These are phyloP conservation scores for Rhodofomes roseus DNA, from an alignment of 1,284 basidiomycete genomes.

Conservation along the genomic window DNA sequence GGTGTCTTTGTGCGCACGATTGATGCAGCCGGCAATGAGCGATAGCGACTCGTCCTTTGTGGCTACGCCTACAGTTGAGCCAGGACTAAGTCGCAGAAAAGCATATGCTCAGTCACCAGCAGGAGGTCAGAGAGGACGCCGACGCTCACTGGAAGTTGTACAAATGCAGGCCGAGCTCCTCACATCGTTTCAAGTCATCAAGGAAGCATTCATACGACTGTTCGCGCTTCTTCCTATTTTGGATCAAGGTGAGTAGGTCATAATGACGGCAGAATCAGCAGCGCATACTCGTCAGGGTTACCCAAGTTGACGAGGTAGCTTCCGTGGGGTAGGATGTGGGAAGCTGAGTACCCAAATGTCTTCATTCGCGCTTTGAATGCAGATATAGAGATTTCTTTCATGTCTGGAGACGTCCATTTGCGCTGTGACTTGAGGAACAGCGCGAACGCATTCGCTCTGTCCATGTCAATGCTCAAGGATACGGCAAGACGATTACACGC, in stretches of 20 bases:
- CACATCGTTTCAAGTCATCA: slow-evolving; percentile 81
- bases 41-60: slow-evolving; percentile 60
- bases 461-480: background rate
- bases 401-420: slow-evolving; percentile 68
- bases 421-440: slow-evolving; percentile 84
- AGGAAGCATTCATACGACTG: slow-evolving; percentile 81
- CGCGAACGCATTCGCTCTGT: slow-evolving; percentile 78
- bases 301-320: slow-evolving; percentile 86
- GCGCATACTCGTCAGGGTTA: slow-evolving; percentile 67
- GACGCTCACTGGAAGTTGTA: slow-evolving; percentile 84
- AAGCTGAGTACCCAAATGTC: slow-evolving; percentile 53
- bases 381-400: slow-evolving; percentile 46
- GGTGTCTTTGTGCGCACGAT: slow-evolving; percentile 72
- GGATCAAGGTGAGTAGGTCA: too few species aligned
- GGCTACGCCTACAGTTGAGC: slow-evolving; percentile 71
- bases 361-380: slow-evolving; percentile 57
- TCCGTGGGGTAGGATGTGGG: slow-evolving; percentile 74
- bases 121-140: background rate
- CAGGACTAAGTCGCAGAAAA: slow-evolving; percentile 50
- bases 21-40: slow-evolving; percentile 73
- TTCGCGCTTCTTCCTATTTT: slow-evolving; percentile 61
- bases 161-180: slow-evolving; percentile 67
- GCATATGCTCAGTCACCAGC: background rate
- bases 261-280: too few species aligned
- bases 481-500: background rate